Evolutionary conservation across 2,329 filamentous ascomycete species (phyloP).

Genomic region (Stagonosporopsis vannaccii): DNA sequence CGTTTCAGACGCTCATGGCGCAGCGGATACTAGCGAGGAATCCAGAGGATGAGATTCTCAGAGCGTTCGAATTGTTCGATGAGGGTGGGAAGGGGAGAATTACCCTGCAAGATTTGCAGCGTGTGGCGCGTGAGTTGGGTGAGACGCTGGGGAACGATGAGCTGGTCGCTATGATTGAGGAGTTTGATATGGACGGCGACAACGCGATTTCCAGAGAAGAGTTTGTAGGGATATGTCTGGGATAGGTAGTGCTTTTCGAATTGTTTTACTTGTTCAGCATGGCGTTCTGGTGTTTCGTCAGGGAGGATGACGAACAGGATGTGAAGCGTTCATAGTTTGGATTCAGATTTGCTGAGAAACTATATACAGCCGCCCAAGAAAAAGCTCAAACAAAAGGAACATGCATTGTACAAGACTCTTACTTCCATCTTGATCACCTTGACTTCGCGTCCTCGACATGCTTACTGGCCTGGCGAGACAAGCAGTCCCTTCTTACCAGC

Average conservation of each 20-base stretch:
- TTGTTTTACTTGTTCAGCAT: constrained; percentile 1
- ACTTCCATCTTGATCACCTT: constrained; percentile 12
- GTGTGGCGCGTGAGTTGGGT: constrained; percentile 88
- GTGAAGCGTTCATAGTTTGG: constrained; percentile 21
- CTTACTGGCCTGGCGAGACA: constrained; percentile 84
- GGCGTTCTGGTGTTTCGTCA: constrained; percentile 10
- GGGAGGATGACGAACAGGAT: not conserved
- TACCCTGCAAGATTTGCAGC: constrained; percentile 82
- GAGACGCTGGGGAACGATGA: constrained; percentile 94
- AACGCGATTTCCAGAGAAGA: constrained; percentile 73
- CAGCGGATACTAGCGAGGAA: constrained; percentile 82
- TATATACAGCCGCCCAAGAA: constrained; percentile 45
- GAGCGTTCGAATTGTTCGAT: constrained; percentile 94
- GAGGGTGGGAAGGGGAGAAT: constrained; percentile 91
- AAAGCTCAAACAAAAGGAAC: constrained; percentile 38
- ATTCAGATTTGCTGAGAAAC: constrained; percentile 39
- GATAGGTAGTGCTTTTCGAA: constrained; percentile 22
- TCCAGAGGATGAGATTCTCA: constrained; percentile 86
- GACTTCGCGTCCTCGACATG: not conserved
- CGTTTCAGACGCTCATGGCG: constrained; percentile 78
- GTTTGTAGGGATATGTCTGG: constrained; percentile 71
- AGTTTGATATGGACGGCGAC: constrained; percentile 94
- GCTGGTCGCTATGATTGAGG: constrained; percentile 93
- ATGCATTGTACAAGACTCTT: constrained; percentile 41
- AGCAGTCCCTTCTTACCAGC: constrained; percentile 80